Evolutionary conservation across 345 rosid genomes (phyloP), one percentile per base, ranked within the genome.

Genomic region (Brassica rapa): DNA sequence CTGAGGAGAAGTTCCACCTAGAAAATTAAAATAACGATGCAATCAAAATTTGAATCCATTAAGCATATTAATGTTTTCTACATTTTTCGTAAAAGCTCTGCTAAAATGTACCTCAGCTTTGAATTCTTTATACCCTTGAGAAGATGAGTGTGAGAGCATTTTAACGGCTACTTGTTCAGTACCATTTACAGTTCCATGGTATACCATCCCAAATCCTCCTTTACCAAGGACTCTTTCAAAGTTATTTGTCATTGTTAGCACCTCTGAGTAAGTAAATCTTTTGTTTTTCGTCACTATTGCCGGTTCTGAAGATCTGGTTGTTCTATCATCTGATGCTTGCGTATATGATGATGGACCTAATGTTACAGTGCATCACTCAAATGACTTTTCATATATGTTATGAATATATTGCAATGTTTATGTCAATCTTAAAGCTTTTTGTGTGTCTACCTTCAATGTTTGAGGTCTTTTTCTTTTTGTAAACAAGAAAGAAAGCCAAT

Each of bases 151-250:
- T 46, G 84, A 80, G 10, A 87, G 70, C 84, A 85, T 82, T 81
- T 85, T 85, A 15, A 87, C 84, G 2, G 87, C 90, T 1, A 85
- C 87, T 77, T 78, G 74, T 71, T 71, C 67, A 21, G 43, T 82
- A 66, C 39, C 79, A 75, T 75, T 70, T 7, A 82, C 72, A 56
- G 3, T 76, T 76, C 90, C 88, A 62, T 74, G 85, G 74, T 80
- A 84, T 37, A 85, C 86, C 62, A 79, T 73, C 76, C 86, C 88
- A 76, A 85, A 87, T 16, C 82, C 85, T 71, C 88, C 90, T 71
- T 84, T 78, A 6, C 87, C 90, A 62, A 82, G 77, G 8, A 80
- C 81, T 70, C 65, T 78, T 43, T 51, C 51, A 32, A 87, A 87
- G 43, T 84, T 80, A 62, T 84, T 78, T 23, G 87, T 87, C 51